Conservation (phyloP, 108 stramenopile genomes). For the Skeletonema costatum region DNA sequence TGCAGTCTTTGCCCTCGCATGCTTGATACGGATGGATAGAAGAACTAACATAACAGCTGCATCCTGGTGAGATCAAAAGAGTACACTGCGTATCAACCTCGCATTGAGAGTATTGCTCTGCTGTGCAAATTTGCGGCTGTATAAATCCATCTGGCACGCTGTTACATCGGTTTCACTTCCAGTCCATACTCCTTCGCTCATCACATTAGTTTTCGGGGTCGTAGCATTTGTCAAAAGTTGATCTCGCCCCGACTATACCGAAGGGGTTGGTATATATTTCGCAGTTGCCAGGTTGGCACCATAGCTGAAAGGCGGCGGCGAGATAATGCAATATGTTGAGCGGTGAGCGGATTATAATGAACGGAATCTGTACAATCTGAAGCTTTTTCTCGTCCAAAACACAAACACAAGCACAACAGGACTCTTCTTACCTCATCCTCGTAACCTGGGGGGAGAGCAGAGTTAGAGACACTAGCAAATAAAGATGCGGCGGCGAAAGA, state of each 20-base stretch:
- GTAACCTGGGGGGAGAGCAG: slow-evolving; percentile 32
- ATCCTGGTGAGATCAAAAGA: neutral
- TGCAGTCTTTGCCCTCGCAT: neutral
- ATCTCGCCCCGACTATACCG: slow-evolving; percentile 1
- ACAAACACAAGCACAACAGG: too few relatives aligned
- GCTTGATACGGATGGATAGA: slow-evolving; percentile 1
- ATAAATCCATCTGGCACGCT: neutral
- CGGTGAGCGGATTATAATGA: neutral
- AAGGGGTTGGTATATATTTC: slow-evolving; percentile 19
- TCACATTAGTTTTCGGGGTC: neutral
- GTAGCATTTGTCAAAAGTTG: slow-evolving; percentile 13
- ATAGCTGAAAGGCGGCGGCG: neutral
- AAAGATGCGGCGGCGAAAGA: neutral
- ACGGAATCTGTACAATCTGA: neutral
- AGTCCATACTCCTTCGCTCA: neutral
- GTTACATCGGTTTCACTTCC: neutral
- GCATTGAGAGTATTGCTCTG: neutral
- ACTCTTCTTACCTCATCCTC: slow-evolving; percentile 5
- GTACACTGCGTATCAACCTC: neutral
- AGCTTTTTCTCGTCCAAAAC: too few relatives aligned
- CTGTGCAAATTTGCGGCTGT: neutral
- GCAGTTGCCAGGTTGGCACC: slow-evolving; percentile 7
- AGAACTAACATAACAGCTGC: neutral
- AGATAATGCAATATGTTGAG: neutral
- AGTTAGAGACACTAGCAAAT: neutral